Evolutionary conservation across 306 rosid genomes (phyloP), one percentile per base, ranked within the genome.

Genomic region (Fragaria ananassa): DNA sequence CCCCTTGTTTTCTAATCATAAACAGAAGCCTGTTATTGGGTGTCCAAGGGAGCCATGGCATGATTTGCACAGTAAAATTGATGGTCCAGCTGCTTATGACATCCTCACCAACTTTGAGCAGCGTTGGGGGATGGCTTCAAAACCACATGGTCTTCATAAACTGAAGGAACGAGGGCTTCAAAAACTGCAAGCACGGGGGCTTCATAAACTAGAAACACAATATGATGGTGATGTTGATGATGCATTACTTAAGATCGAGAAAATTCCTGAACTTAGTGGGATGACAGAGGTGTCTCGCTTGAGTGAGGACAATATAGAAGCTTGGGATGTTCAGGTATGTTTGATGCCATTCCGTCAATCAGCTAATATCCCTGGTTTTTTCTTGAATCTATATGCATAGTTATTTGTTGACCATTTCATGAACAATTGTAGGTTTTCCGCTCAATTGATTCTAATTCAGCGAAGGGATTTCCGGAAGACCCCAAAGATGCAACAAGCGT

Each of bases 11-110:
- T 72, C 60, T 51, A 61, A 27, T 65, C 50, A 74, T 49, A 69
- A 87, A 35, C 84, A 91, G 93, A 88, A 88, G 44, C 83, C 85
- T 41, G 65, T 78, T 69, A 5, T 47, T 86, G 97, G 89, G 31
- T 87, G 93, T 88, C 97, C 97, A 63, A 89, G 98, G 81, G 79
- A 94, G 77, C 97, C 98, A 57, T 94, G 98, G 98, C 98, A 94
- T 87, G 97, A 94, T 90, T 82, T 94, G 89, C 98, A 92, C 81
- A 84, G 91, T 51, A 71, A 76, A 81, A 80, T 94, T 76, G 97
- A 90, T 41, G 98, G 98, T 51, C 96, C 96, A 2, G 98, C 98
- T 6, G 96, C 98, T 12, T 92, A 94, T 34, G 98, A 94, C 64
- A 73, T 94, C 71, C 95, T 94, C 54, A 76, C 87, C 66, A 94